A percentile compares a stretch with the other conserved stretches of the same genome.
Evolutionary conservation across 495 filamentous ascomycete species (phyloP).

Genomic region (Penicillium atrosanguineum): DNA sequence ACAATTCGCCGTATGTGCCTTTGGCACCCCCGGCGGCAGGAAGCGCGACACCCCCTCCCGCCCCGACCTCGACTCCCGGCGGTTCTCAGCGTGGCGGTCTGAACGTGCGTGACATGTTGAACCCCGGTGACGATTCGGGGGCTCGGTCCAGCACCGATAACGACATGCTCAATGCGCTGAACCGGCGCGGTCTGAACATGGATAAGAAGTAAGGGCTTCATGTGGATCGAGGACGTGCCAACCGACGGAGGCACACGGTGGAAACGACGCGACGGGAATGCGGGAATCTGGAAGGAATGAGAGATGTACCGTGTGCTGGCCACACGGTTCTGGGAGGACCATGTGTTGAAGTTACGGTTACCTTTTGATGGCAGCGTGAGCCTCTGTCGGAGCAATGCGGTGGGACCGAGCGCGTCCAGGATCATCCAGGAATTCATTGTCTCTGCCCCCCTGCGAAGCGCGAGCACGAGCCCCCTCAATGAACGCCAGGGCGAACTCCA

Average conservation of each 20-base stretch:
- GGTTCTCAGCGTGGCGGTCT: constrained; percentile 44
- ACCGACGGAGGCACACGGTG: neutral
- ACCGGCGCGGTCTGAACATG: constrained; percentile 38
- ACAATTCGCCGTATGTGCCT: constrained; percentile 48
- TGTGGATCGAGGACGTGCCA: neutral
- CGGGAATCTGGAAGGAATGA: constrained; percentile 15
- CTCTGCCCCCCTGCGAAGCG: neutral
- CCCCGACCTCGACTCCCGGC: constrained; percentile 33
- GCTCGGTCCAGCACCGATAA: constrained; percentile 54
- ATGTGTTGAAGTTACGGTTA: constrained; percentile 20
- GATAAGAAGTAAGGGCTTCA: neutral
- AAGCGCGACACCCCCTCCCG: constrained; percentile 12
- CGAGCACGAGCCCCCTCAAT: neutral
- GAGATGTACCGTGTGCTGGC: constrained; percentile 27
- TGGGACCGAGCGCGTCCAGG: constrained; percentile 2
- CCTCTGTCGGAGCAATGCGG: constrained; percentile 9
- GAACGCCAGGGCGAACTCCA: neutral
- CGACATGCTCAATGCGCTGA: constrained; percentile 56
- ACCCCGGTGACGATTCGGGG: constrained; percentile 37
- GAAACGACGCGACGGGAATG: constrained; percentile 8
- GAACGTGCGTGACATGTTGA: constrained; percentile 55
- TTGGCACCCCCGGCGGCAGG: constrained; percentile 27
- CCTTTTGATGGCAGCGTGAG: constrained; percentile 6
- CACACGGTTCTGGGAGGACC: constrained; percentile 25
- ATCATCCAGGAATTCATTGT: constrained; percentile 1